Percentiles rank a stretch among this genome's conserved stretches.
phyloP scores from a whole-genome alignment of 1,139 yeast genomes.

The Taphrina confusa region DNA sequence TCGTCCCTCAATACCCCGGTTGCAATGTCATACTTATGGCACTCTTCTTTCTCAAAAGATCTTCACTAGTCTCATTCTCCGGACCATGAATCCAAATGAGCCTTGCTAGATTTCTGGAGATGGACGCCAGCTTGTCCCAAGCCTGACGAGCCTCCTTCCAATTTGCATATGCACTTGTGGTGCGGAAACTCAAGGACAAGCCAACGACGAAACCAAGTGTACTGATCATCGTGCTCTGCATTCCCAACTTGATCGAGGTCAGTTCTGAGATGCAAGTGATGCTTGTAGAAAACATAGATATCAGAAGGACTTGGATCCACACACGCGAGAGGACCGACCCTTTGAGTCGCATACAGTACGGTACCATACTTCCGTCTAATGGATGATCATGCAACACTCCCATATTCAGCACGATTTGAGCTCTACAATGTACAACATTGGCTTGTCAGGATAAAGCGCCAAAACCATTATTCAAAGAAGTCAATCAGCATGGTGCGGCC shows the following conservation, averaged over 20 bases:
- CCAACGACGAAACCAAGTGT: slow-evolving; percentile 40
- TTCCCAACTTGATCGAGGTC: slow-evolving; percentile 34
- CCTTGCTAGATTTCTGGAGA: slow-evolving; percentile 37
- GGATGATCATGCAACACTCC: no score
- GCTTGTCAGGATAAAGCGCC: no score
- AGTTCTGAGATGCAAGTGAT: slow-evolving; percentile 37
- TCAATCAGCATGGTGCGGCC: no score
- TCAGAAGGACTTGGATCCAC: slow-evolving; percentile 37
- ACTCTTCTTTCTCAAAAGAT: no score
- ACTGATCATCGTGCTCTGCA: slow-evolving; percentile 38
- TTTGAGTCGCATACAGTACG: slow-evolving; percentile 39
- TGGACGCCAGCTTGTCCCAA: slow-evolving; percentile 21
- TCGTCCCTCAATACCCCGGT: no score
- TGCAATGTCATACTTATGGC: no score
- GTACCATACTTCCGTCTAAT: no score
- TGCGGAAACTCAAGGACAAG: slow-evolving; percentile 38
- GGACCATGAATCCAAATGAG: slow-evolving; percentile 37
- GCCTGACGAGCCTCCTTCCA: slow-evolving; percentile 39
- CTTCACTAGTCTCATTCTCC: not conserved
- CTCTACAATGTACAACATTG: no score
- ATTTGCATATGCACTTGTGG: slow-evolving; percentile 40
- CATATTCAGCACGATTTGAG: no score
- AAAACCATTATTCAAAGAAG: no score
- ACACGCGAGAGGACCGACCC: slow-evolving; percentile 39
- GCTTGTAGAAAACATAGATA: slow-evolving; percentile 35